Evolutionary conservation across 2,329 filamentous ascomycete genomes (phyloP), one percentile per base, ranked within the genome.

Genomic region (Penicillium sp.): DNA sequence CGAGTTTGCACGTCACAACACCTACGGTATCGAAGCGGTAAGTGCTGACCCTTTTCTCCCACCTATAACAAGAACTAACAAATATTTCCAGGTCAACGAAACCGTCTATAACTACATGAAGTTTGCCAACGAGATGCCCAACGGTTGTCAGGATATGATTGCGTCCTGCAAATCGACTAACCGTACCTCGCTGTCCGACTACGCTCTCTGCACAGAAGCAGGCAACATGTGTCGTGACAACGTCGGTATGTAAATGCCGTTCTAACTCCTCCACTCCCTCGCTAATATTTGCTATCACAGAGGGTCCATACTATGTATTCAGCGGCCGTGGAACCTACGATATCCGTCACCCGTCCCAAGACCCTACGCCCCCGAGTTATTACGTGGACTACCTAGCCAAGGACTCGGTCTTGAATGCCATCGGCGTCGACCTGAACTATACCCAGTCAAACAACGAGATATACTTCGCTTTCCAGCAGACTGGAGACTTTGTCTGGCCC

Each of bases 361-460:
- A 88, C 63, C 82, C 87, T 0, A 86, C 86, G 55, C 87, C 88
- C 3, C 77, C 83, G 0, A 72, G 70, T 31, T 82, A 81, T 46
- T 87, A 86, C 66, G 60, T 76, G 18, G 78, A 84, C 35, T 90
- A 87, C 67, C 77, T 92, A 47, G 87, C 88, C 63, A 78, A 80
- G 40, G 76, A 77, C 10, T 58, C 67, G 5, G 76, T 88, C 1
- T 81, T 83, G 54, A 65, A 79, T 18, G 80, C 82, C 1, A 78
- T 89, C 20, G 86, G 86, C 11, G 79, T 85, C 1, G 80, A 81
- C 7, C 67, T 86, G 46, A 87, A 86, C 64, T 87, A 79, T 69
- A 79, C 79, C 3, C 65, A 66, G 30, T 77, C 74, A 52, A 74
- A 70, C 48, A 52, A 60, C 48, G 67, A 73, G 11, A 64, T 75